phyloP scores from a whole-genome alignment of 768 basidiomycete genomes.

The Cubamyces sp. region DNA sequence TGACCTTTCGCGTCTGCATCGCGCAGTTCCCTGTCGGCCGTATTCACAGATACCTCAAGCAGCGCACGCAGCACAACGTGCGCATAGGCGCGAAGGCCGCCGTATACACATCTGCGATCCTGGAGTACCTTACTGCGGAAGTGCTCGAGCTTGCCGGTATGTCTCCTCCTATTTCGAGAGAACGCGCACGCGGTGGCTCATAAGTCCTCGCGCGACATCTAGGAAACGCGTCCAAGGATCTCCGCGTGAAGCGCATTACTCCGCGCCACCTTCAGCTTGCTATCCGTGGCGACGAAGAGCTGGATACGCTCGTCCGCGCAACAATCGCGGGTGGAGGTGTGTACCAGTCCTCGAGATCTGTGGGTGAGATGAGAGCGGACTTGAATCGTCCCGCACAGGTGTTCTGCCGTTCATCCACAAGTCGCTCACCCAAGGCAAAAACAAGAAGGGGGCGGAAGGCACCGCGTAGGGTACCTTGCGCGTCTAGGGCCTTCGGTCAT shows the following conservation, averaged over 20 bases:
- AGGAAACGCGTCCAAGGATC: slow-evolving; percentile 98
- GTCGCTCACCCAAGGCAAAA: slow-evolving; percentile 58
- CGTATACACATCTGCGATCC: slow-evolving; percentile 93
- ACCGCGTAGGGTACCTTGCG: not conserved
- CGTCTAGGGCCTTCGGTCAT: not conserved
- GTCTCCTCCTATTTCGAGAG: slow-evolving; percentile 29
- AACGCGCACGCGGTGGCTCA: not conserved
- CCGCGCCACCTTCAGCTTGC: slow-evolving; percentile 95
- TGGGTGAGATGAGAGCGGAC: not conserved
- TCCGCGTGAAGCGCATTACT: slow-evolving; percentile 96
- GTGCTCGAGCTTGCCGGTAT: slow-evolving; percentile 93
- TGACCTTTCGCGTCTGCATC: too few relatives aligned
- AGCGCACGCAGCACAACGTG: slow-evolving; percentile 90
- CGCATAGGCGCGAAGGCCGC: slow-evolving; percentile 98
- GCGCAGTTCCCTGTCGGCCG: slow-evolving; percentile 91
- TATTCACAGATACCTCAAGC: slow-evolving; percentile 95
- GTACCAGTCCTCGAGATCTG: slow-evolving; percentile 1
- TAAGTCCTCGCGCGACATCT: not conserved
- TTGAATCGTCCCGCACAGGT: slow-evolving; percentile 40
- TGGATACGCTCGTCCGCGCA: slow-evolving; percentile 92
- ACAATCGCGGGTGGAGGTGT: slow-evolving; percentile 82
- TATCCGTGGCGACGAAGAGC: slow-evolving; percentile 95
- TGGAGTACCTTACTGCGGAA: slow-evolving; percentile 96
- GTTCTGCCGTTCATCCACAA: slow-evolving; percentile 91
- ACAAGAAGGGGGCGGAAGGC: slow-evolving; percentile 40